Percentiles rank a stretch among this genome's conserved stretches.
phyloP scores from a whole-genome alignment of 2,329 filamentous ascomycete genomes.

The Colletotrichum sp. region DNA sequence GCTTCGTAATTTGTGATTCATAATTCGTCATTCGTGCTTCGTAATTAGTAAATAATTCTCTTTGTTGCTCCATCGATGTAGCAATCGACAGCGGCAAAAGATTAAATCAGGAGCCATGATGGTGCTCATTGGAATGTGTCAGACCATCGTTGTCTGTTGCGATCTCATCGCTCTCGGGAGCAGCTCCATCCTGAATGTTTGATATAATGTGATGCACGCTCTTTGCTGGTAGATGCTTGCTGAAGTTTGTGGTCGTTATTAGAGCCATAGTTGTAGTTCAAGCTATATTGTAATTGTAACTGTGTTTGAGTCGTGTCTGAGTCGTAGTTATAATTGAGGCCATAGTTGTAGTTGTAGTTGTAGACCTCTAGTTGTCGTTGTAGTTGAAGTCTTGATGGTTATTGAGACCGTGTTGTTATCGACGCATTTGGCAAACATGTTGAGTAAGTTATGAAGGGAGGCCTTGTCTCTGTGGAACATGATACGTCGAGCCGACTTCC shows the following conservation, averaged over 20 bases:
- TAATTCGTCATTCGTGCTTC: background rate
- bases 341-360: background rate
- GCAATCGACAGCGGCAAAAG: background rate
- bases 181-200: background rate
- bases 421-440: background rate
- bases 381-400: no score
- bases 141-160: background rate
- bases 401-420: background rate
- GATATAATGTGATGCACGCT: background rate
- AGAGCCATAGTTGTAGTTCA: rapidly evolving
- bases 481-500: background rate
- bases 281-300: background rate
- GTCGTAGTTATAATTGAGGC: no score
- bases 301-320: no score
- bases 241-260: background rate
- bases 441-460: background rate
- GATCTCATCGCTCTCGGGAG: background rate
- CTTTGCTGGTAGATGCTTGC: background rate
- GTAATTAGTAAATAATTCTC: rapidly evolving
- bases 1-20: background rate
- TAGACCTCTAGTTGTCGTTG: background rate
- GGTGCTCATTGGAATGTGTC: background rate
- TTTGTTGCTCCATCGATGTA: background rate
- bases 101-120: background rate
- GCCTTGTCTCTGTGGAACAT: rapidly evolving